A percentile compares a stretch with the other conserved stretches of the same genome.
Conservation (phyloP, 768 basidiomycete genomes). For the Trametes meyenii region DNA sequence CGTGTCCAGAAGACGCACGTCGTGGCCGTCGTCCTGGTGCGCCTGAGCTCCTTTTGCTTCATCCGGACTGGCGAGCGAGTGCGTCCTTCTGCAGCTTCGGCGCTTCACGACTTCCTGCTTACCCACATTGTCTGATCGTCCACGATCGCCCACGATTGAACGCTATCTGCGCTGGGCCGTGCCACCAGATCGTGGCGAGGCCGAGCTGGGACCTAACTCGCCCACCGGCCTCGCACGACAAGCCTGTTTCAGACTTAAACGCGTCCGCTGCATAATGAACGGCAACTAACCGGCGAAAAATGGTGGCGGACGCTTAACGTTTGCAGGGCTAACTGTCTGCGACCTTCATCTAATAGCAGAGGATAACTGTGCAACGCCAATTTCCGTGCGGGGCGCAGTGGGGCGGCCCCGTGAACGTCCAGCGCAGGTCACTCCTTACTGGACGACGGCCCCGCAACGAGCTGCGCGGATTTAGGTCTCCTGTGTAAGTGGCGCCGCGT, state of each 20-base stretch:
- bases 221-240: no score
- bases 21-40: neutral
- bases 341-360: no score
- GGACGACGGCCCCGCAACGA: no score
- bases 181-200: conserved; percentile 16
- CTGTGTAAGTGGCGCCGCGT: no score
- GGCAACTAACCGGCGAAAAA: neutral
- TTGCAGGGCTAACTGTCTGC: neutral
- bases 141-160: conserved; percentile 9
- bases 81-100: no score
- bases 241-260: neutral
- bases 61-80: no score
- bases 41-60: neutral
- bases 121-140: neutral
- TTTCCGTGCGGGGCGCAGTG: no score
- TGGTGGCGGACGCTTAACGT: neutral
- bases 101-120: neutral
- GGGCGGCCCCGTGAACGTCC: no score
- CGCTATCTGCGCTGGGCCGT: conserved; percentile 3
- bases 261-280: neutral
- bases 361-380: no score
- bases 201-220: no score
- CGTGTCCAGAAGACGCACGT: conserved; percentile 6
- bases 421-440: no score
- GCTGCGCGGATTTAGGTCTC: no score